These are phyloP conservation scores for Tylopilus cervinicoccineus DNA, from an alignment of 768 basidiomycete genomes.

Conservation along the genomic window DNA sequence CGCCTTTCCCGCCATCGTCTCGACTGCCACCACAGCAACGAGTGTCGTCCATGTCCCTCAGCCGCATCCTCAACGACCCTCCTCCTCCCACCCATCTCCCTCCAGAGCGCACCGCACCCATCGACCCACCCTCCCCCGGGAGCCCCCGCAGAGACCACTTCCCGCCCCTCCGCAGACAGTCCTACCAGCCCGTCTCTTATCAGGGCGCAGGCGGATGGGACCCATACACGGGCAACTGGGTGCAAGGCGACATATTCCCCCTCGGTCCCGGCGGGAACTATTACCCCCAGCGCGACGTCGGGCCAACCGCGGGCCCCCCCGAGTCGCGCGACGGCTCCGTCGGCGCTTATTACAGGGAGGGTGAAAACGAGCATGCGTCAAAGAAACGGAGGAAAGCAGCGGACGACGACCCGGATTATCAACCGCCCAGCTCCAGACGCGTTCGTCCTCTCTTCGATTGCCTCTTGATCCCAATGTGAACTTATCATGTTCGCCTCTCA, in stretches of 20 bases:
- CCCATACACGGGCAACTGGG: slow-evolving; percentile 35
- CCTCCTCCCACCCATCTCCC: slow-evolving; percentile 39
- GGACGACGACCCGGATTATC: slow-evolving; percentile 53
- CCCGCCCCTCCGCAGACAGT: slow-evolving; percentile 30
- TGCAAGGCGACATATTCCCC: slow-evolving; percentile 36
- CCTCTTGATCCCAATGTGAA: not conserved
- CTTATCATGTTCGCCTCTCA: slow-evolving; percentile 10
- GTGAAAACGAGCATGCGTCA: slow-evolving; percentile 29
- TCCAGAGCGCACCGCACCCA: slow-evolving; percentile 6
- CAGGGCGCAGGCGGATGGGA: slow-evolving; percentile 40
- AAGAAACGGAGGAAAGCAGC: slow-evolving; percentile 49
- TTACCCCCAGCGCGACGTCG: slow-evolving; percentile 29
- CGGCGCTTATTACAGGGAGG: slow-evolving; percentile 30
- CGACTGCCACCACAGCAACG: slow-evolving; percentile 20
- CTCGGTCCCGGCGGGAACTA: slow-evolving; percentile 35
- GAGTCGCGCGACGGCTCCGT: slow-evolving; percentile 19
- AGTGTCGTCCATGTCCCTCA: slow-evolving; percentile 81
- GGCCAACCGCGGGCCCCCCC: slow-evolving; percentile 7
- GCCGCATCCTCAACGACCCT: slow-evolving; percentile 76
- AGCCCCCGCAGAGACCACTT: slow-evolving; percentile 26
- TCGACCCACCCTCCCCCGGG: slow-evolving; percentile 20
- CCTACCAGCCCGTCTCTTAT: slow-evolving; percentile 37
- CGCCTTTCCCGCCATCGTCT: slow-evolving; percentile 32
- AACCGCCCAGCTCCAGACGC: slow-evolving; percentile 44
- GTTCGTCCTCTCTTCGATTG: slow-evolving; percentile 39